Percentiles rank a stretch among this genome's conserved stretches.
These are phyloP conservation scores for Colletotrichum echinochloae DNA, from an alignment of 2,329 filamentous ascomycete genomes.

Conservation along the genomic window DNA sequence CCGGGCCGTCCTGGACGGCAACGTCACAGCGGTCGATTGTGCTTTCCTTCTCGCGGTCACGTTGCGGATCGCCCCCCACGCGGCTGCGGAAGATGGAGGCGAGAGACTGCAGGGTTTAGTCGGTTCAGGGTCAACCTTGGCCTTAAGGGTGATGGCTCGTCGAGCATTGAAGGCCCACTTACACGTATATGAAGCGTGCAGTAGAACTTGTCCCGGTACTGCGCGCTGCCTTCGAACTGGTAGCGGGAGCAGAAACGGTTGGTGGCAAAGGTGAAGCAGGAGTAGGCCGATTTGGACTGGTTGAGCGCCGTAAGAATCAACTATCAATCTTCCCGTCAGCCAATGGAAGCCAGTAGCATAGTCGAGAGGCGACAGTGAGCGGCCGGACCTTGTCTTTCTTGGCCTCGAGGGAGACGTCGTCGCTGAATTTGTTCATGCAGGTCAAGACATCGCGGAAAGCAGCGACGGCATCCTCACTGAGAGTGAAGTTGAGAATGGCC, in stretches of 20 bases:
- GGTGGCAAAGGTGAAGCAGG: constrained; percentile 75
- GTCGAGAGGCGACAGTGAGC: not conserved
- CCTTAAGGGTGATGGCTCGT: not conserved
- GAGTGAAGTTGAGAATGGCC: constrained; percentile 77
- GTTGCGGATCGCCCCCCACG: constrained; percentile 65
- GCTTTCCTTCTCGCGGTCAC: constrained; percentile 73
- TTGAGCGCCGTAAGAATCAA: constrained; percentile 81
- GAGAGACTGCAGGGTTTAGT: constrained; percentile 61
- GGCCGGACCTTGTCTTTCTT: constrained; percentile 71
- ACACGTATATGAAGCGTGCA: constrained; percentile 82
- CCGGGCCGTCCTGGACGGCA: constrained; percentile 76
- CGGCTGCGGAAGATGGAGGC: constrained; percentile 81
- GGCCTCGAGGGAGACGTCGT: constrained; percentile 81
- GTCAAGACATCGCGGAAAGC: constrained; percentile 79
- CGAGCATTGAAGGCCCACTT: constrained; percentile 37
- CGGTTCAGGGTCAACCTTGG: not conserved
- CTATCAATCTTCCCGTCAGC: constrained; percentile 52
- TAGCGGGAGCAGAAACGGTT: constrained; percentile 80
- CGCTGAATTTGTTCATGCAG: constrained; percentile 83
- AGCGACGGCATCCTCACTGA: constrained; percentile 78
- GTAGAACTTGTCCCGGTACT: constrained; percentile 72
- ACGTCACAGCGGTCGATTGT: constrained; percentile 82
- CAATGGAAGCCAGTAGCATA: not conserved
- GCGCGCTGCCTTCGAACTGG: constrained; percentile 68
- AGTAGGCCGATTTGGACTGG: constrained; percentile 83